Conservation (phyloP, 2,329 filamentous ascomycete genomes). For the Neodidymelliopsis sp. region DNA sequence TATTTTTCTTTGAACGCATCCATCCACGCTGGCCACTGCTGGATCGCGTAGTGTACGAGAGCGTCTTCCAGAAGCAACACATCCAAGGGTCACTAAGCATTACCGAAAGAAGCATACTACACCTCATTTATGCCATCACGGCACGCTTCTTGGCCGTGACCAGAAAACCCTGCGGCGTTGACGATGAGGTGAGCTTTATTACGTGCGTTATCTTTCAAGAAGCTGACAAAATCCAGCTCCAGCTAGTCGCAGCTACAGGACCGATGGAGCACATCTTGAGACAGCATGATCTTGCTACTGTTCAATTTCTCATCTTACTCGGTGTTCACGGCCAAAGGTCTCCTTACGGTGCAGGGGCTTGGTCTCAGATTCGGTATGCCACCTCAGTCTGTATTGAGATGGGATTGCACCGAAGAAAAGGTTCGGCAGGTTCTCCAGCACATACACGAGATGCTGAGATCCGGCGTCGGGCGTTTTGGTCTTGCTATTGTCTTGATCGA, state of each 20-base stretch:
- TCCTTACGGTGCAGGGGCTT: slow-evolving; percentile 38
- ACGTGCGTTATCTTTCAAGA: background rate
- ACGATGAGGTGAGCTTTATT: slow-evolving; percentile 23
- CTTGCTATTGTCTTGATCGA: slow-evolving; percentile 38
- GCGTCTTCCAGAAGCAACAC: slow-evolving; percentile 31
- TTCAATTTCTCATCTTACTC: slow-evolving; percentile 36
- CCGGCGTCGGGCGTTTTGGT: slow-evolving; percentile 35
- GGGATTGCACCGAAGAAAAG: slow-evolving; percentile 38
- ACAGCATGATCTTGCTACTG: slow-evolving; percentile 34
- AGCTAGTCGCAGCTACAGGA: slow-evolving; percentile 33
- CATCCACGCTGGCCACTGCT: slow-evolving; percentile 39
- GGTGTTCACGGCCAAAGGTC: slow-evolving; percentile 37
- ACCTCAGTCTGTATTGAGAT: slow-evolving; percentile 39
- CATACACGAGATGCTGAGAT: slow-evolving; percentile 32
- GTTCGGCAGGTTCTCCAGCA: slow-evolving; percentile 18
- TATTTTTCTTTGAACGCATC: slow-evolving; percentile 36
- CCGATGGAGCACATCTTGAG: slow-evolving; percentile 36
- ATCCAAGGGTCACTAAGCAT: slow-evolving; percentile 27
- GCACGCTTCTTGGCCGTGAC: slow-evolving; percentile 37
- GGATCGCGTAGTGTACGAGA: slow-evolving; percentile 33
- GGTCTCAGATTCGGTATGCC: slow-evolving; percentile 38
- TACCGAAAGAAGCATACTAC: slow-evolving; percentile 31
- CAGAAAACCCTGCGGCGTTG: slow-evolving; percentile 33
- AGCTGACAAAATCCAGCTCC: slow-evolving; percentile 16
- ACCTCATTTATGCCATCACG: slow-evolving; percentile 39